These are phyloP conservation scores for Fonsecaea pedrosoi DNA, from an alignment of 2,329 filamentous ascomycete genomes.

Conservation along the genomic window DNA sequence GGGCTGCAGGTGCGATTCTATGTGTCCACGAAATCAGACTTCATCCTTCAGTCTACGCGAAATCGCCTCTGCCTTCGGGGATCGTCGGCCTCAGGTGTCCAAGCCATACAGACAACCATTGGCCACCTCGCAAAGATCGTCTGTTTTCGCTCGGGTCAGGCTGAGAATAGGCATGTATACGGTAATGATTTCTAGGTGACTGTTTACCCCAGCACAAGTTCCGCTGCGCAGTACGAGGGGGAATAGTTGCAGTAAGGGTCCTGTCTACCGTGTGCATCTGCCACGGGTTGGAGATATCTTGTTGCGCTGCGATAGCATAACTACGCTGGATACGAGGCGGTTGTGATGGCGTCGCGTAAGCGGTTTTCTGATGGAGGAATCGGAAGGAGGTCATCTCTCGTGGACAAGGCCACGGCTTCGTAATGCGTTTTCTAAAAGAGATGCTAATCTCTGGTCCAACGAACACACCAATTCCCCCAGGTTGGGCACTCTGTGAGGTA, in stretches of 20 bases:
- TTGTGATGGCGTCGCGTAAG: not conserved
- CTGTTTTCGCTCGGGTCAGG: not conserved
- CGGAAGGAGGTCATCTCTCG: not conserved
- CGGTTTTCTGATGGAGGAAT: not conserved
- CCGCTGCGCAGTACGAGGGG: not conserved
- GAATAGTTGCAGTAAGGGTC: not conserved
- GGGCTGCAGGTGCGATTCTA: not conserved
- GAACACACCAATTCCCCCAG: not conserved
- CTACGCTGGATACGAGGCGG: not conserved
- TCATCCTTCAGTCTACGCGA: not conserved
- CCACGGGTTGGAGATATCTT: not conserved
- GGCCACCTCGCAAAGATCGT: not conserved
- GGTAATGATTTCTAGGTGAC: not conserved
- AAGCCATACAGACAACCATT: not conserved
- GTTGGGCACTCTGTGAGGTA: not conserved
- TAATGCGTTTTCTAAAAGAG: not conserved
- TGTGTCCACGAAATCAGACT: slow-evolving; percentile 8
- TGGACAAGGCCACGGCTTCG: not conserved
- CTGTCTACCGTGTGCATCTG: not conserved
- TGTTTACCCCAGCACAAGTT: not conserved
- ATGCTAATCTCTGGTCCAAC: not conserved
- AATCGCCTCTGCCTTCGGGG: not conserved
- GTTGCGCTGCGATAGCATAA: not conserved
- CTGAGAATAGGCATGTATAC: not conserved
- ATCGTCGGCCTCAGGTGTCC: not conserved